Base-by-base conservation (phyloP, 805 yeast species). In the Cyberlindnera meyerae region DNA sequence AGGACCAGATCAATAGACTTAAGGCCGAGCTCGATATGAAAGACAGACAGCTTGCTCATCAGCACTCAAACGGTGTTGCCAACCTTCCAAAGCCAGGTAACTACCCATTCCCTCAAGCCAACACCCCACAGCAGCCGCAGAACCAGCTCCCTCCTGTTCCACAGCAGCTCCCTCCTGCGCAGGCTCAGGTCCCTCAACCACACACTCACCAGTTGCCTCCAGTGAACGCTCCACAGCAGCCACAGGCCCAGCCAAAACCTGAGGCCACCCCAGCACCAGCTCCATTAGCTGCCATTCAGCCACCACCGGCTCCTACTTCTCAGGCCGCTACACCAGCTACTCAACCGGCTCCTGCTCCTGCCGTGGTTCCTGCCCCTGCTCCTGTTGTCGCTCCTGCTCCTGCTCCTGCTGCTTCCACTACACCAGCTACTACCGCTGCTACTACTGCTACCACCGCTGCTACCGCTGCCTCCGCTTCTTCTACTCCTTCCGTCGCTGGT, bases 1-100 rank as follows among this genome's bases (percentile, higher is more conserved):
- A 90, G 61, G 95, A 85, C 53, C 97, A 90, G 63, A 83, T 93
- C 39, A 68, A 77, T 57, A 72, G 93, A 49, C 72, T 90, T 61
- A 88, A 90, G 61, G 77, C 79, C 45, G 96, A 88, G 58, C 70
- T 90, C 48, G 96, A 87, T 52, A 76, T 72, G 54, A 71, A 89
- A 51, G 94, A 85, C 57, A 73, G 90, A 58, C 68, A 71, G 51
- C 61, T 66, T 28, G 55, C 58, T 12, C 57, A 62, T 37, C 71
- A 67, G 43, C 71, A 65, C 39, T 67, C 45, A 27, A 45, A 54
- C 31, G 58, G 58, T 11, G 40, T 51, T 6, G 46, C 47, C 37
- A 44, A 36, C 44, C 25, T 55, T 14, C 48, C 57, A 42, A 49
- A 53, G 43, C 48, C 54, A 40, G 24, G 36, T 27, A 31, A 33